Evolutionary conservation across 176 grass and related monocot species (phyloP).

Genomic region (Hordeum vulgare): MorexV3_pseudomolecules_assembly NC_058519.1:41784421-41784920

Average conservation of each 20-base stretch:
- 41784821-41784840: slow-evolving; percentile 41
- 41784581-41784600: slow-evolving; percentile 75
- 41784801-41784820: background rate
- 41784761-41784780: background rate
- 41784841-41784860: slow-evolving; percentile 73
- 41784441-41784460: background rate
- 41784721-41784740: background rate
- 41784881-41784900: slow-evolving; percentile 63
- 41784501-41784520: slow-evolving; percentile 44
- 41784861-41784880: slow-evolving; percentile 89
- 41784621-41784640: slow-evolving; percentile 14
- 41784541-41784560: slow-evolving; percentile 87
- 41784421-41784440: background rate
- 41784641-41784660: slow-evolving; percentile 21
- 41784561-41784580: slow-evolving; percentile 77
- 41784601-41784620: slow-evolving; percentile 23
- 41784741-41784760: background rate
- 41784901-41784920: slow-evolving; percentile 70
- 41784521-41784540: slow-evolving; percentile 68
- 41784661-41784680: background rate
- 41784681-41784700: no score
- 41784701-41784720: background rate
- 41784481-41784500: background rate
- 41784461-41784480: background rate
- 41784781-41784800: background rate